Evolutionary conservation across 2,329 filamentous ascomycete species (phyloP).

Genomic region (Talaromyces sp.): DNA sequence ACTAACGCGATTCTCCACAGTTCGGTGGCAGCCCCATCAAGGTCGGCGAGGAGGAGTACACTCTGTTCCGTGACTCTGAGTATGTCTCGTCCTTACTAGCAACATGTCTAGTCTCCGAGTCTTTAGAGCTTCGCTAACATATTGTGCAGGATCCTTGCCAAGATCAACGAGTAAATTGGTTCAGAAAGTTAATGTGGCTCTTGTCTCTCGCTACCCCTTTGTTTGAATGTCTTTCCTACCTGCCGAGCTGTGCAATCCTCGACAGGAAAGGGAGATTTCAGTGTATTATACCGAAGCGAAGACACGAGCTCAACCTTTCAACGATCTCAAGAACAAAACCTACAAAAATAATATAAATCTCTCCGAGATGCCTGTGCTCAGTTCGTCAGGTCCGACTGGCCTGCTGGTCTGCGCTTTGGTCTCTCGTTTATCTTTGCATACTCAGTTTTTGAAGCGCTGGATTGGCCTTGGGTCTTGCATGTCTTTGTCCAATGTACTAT

Average conservation of each 20-base stretch:
- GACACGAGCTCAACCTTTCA: conserved; percentile 31
- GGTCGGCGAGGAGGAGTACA: conserved; percentile 95
- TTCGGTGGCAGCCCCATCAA: conserved; percentile 94
- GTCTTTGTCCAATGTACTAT: conserved; percentile 36
- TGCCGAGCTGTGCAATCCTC: conserved; percentile 21
- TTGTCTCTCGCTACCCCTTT: conserved; percentile 23
- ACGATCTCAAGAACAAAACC: conserved; percentile 26
- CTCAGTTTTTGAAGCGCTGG: conserved; percentile 33
- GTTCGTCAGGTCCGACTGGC: conserved; percentile 1
- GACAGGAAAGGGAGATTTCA: conserved; percentile 12
- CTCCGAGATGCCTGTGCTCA: conserved; percentile 4
- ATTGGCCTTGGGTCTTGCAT: conserved; percentile 36
- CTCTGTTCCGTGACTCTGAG: conserved; percentile 97
- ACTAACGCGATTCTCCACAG: conserved; percentile 52
- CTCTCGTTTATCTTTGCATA: conserved; percentile 23
- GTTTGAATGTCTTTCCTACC: conserved; percentile 9
- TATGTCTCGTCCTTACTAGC: conserved; percentile 57
- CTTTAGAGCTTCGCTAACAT: conserved; percentile 18
- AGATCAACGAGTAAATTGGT: conserved; percentile 88
- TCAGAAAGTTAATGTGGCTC: conserved; percentile 10
- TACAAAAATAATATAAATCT: conserved; percentile 24
- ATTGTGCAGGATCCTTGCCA: conserved; percentile 80
- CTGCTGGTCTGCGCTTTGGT: conserved; percentile 2
- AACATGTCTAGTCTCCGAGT: neutral
- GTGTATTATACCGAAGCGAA: conserved; percentile 40